Conservation (phyloP, 306 rosid species). For the Acmispon strigosus region DNA sequence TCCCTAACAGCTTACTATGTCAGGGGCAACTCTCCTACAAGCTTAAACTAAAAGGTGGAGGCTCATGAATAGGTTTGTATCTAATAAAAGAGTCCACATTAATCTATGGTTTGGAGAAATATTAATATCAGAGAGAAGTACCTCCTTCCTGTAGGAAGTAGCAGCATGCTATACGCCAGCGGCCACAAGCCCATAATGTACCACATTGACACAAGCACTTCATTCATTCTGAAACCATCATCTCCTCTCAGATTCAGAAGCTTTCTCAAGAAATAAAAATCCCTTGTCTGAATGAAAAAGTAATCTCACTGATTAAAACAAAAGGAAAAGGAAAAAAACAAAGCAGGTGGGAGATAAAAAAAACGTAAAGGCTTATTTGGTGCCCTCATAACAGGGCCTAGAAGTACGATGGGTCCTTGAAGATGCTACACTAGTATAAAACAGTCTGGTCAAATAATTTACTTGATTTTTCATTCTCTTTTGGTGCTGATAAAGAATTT, state of each 20-base stretch:
- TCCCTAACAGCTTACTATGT: neutral
- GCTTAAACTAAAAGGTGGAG: too few species aligned
- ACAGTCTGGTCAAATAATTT: too few species aligned
- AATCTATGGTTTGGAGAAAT: too few species aligned
- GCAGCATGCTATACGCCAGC: slow-evolving; percentile 65
- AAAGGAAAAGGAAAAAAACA: neutral
- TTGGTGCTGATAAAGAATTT: too few species aligned
- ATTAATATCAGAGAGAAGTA: slow-evolving; percentile 10
- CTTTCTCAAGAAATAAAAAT: slow-evolving; percentile 68
- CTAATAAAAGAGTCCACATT: too few species aligned
- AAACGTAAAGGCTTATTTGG: too few species aligned
- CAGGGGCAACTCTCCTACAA: neutral
- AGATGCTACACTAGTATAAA: too few species aligned
- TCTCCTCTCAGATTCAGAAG: slow-evolving; percentile 69
- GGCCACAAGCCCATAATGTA: slow-evolving; percentile 96
- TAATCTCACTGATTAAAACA: neutral
- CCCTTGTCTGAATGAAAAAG: slow-evolving; percentile 45
- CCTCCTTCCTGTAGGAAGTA: slow-evolving; percentile 93
- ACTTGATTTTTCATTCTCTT: too few species aligned
- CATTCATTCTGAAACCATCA: slow-evolving; percentile 86
- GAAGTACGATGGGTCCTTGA: too few species aligned
- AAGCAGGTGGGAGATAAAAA: neutral
- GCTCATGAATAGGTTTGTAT: too few species aligned
- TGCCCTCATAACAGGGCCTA: too few species aligned
- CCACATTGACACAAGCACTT: slow-evolving; percentile 79